Conservation (phyloP, 2,329 filamentous ascomycete genomes). For the Phialophora verrucosa region DNA sequence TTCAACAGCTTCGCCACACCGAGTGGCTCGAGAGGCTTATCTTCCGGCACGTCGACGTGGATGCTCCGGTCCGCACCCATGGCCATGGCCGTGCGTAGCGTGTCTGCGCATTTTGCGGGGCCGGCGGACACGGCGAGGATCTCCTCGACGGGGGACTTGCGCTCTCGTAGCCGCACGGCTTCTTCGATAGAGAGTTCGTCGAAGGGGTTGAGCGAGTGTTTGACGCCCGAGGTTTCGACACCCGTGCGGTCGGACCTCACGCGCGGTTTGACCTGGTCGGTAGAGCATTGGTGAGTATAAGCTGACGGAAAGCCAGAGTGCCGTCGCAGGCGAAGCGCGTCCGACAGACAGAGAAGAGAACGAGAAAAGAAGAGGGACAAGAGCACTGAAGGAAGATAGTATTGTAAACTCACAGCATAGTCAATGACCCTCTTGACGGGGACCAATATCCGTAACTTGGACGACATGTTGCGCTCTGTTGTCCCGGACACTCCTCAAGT, state of each 20-base stretch:
- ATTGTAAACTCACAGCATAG: constrained; percentile 69
- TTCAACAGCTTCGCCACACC: constrained; percentile 89
- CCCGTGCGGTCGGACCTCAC: constrained; percentile 77
- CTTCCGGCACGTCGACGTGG: constrained; percentile 80
- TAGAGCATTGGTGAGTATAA: neutral
- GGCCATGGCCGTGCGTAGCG: constrained; percentile 94
- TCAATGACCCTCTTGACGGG: constrained; percentile 85
- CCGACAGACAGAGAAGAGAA: too few species aligned
- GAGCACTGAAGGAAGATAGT: neutral
- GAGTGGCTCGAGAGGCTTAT: constrained; percentile 77
- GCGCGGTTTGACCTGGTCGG: constrained; percentile 68
- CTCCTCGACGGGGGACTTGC: constrained; percentile 81
- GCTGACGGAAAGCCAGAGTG: neutral
- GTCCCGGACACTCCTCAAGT: constrained; percentile 2
- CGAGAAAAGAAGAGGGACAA: too few species aligned
- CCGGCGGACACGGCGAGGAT: constrained; percentile 90
- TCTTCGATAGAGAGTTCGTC: constrained; percentile 98
- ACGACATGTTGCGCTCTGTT: constrained; percentile 47
- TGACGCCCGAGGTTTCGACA: constrained; percentile 89
- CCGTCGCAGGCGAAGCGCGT: neutral
- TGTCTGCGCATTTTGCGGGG: constrained; percentile 83
- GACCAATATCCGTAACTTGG: constrained; percentile 72
- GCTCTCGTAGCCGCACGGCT: constrained; percentile 90
- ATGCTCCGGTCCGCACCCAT: constrained; percentile 95
- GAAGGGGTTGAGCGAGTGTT: constrained; percentile 99